Evolutionary conservation across 2,329 filamentous ascomycete species (phyloP).

Genomic region (Bipolaris oryzae): DNA sequence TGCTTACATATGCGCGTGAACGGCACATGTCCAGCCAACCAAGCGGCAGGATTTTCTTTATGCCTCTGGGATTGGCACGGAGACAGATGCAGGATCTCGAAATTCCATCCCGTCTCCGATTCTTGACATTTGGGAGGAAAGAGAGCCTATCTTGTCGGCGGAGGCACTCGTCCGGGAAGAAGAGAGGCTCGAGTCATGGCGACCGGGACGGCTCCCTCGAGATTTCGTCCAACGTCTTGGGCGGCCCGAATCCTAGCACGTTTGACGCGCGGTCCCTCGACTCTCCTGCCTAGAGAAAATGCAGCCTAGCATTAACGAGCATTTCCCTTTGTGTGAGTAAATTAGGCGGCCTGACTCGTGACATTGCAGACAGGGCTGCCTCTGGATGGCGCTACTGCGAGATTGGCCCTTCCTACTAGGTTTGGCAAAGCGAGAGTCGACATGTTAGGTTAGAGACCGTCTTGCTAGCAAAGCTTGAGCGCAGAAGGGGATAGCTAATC

Average conservation of each 20-base stretch:
- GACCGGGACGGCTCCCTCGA: neutral
- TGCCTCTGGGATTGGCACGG: neutral
- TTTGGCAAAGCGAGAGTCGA: neutral
- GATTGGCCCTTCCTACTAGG: neutral
- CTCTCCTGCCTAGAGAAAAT: neutral
- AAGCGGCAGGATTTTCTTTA: neutral
- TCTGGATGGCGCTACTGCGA: conserved; percentile 2
- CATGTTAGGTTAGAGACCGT: conserved; percentile 1
- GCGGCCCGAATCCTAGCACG: conserved; percentile 4
- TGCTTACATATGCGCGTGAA: neutral
- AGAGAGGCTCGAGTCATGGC: neutral
- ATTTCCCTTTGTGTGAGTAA: neutral
- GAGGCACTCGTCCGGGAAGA: neutral
- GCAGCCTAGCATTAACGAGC: neutral
- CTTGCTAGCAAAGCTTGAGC: neutral
- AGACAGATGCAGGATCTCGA: no score
- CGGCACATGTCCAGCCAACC: no score
- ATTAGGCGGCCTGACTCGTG: neutral
- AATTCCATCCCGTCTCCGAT: neutral
- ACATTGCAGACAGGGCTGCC: neutral
- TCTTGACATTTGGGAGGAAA: no score
- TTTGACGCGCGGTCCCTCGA: conserved; percentile 3
- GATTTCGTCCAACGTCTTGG: neutral
- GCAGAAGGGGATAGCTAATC: neutral
- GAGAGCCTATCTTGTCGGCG: neutral